Evolutionary conservation across 805 yeast genomes (phyloP), one percentile per base, ranked within the genome.

Genomic region (Allodekkera sacchari): DNA sequence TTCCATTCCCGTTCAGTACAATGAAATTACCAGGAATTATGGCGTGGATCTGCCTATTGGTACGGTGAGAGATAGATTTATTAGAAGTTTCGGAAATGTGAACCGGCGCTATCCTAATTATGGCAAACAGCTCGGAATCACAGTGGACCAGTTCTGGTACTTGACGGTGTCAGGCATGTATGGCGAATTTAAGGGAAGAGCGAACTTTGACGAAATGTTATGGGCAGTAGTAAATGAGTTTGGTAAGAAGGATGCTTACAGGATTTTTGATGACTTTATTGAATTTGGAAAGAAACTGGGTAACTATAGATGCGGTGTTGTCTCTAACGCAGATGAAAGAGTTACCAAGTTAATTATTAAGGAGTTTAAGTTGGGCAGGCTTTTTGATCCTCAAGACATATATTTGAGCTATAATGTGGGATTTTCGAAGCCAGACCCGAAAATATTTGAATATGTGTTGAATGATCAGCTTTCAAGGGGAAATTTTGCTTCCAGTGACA

Each of bases 281-380:
- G 5, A 62, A 71, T 4, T 50, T 77, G 29, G 39, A 47, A 17
- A 43, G 37, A 25, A 40, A 45, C 5, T 43, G 48, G 8, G 62
- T 57, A 16, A 30, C 5, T 48, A 68, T 2, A 44, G 53, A 1
- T 27, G 73, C 7, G 63, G 71, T 1, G 62, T 73, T 4, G 57
- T 74, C 7, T 71, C 79, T 35, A 81, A 81, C 47, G 75, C 84
- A 1, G 88, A 80, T 50, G 66, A 69, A 3, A 45, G 76, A 11
- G 68, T 71, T n/a, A 47, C 57, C 19, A 44, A 48, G 5, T 51
- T 77, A 4, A 38, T 81, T 18, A 40, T 68, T 18, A 60, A 66
- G 41, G 49, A 50, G 18, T 61, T 80, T 27, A 68, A 63, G 0
- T 39, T 78, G 13, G 39, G 44, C 14, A 33, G 59, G 14, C 72